phyloP scores from a whole-genome alignment of 441 rosid species.

The Arabidopsis hybrid region DNA sequence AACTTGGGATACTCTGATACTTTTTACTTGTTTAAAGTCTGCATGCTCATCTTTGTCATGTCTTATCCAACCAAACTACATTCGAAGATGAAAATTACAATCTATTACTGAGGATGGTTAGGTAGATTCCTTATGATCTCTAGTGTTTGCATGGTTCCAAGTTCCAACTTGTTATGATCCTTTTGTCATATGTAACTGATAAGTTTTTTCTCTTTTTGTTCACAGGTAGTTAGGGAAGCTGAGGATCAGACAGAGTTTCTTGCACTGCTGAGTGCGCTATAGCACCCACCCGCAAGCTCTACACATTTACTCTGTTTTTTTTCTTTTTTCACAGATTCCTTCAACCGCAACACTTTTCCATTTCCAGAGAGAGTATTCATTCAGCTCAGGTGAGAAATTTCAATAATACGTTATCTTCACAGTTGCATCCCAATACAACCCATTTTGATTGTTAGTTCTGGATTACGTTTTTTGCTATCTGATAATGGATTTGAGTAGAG shows the following conservation, averaged over 20 bases:
- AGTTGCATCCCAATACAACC: not conserved
- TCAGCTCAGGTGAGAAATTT: conserved; percentile 38
- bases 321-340: conserved; percentile 35
- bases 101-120: not conserved
- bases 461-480: not conserved
- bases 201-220: conserved; percentile 22
- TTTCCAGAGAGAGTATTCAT: conserved; percentile 19
- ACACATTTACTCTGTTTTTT: conserved; percentile 22
- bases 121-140: not conserved
- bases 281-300: conserved; percentile 47
- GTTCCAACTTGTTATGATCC: conserved; percentile 8
- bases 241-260: conserved; percentile 84
- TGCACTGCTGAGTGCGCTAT: conserved; percentile 56
- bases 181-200: conserved; percentile 28
- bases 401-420: not conserved
- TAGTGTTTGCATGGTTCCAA: not conserved
- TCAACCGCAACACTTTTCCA: conserved; percentile 25
- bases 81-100: not conserved
- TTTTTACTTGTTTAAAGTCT: not conserved
- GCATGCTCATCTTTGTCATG: not conserved
- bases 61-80: not conserved
- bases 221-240: conserved; percentile 81
- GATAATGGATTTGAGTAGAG: not conserved
- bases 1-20: not conserved
- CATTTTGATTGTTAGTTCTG: not conserved